Conservation (phyloP, 768 basidiomycete species). For the Leccinellum luteum region DNA sequence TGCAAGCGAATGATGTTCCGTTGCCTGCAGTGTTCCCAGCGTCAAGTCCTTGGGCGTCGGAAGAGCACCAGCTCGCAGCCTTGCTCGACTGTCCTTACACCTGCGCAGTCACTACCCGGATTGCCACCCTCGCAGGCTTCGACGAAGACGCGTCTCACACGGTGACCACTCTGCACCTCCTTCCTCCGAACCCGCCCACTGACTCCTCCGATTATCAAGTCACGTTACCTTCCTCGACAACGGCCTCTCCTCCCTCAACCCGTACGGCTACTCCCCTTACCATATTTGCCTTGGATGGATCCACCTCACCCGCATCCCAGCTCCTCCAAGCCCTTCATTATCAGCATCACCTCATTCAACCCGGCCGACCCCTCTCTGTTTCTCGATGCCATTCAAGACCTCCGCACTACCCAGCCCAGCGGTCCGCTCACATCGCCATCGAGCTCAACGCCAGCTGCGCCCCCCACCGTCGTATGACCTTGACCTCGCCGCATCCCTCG, state of each 20-base stretch:
- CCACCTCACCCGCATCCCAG: no score
- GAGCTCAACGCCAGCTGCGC: no score
- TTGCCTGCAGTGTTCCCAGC: neutral
- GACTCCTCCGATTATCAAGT: constrained; percentile 34
- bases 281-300: no score
- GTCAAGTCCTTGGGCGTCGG: no score
- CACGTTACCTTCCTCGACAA: constrained; percentile 52
- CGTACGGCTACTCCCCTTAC: constrained; percentile 88
- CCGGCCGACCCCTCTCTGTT: no score
- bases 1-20: neutral
- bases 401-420: no score
- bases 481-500: no score
- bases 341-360: no score
- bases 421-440: no score
- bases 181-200: neutral
- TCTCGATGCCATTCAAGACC: no score
- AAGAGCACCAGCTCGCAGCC: constrained; percentile 17
- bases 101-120: constrained; percentile 80
- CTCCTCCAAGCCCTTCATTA: no score
- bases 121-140: constrained; percentile 72
- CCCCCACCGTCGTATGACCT: no score
- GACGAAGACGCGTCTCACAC: constrained; percentile 60
- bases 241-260: constrained; percentile 66
- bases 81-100: constrained; percentile 68
- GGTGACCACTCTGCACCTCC: constrained; percentile 33